Base-by-base conservation (phyloP, 148 eudicot species). In the Rhododendron molle region DNA sequence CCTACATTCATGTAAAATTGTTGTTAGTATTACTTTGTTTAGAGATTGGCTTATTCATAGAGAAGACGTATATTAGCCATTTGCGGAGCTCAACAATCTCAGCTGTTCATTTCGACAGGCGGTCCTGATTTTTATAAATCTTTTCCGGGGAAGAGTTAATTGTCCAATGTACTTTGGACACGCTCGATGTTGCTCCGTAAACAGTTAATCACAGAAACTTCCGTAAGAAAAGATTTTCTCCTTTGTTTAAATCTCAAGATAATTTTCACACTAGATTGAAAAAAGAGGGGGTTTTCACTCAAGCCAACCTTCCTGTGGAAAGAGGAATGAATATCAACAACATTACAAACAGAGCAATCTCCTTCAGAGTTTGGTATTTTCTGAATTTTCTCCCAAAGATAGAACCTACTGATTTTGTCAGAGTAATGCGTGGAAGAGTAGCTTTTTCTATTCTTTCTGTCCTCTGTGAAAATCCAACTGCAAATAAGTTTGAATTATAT, bases 401-500 rank as follows among this genome's bases (percentile, higher is more conserved):
- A 20, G 62, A 56, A 18, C 0, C 58, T 15, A 52, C 26, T 60
- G 67, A 60, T 60, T 60, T 21, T 60, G 0, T 0, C 13, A 72
- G 18, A 13, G 40, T 32, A 14, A 30, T 32, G 0, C 12, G 3
- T 14, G 67, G 26, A 34, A 32, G 21, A 30, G 28, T 16, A 34
- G 69, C 46, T 5, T 20, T 52, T 38, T 50, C 26, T 40, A 21
- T 23, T 60, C 46, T 80, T 13, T 11, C 54, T 46, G 2, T 74
- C 49, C 74, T 32, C 12, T 50, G 40, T 72, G 46, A 38, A 9
- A 7, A 71, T n/a, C 84, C 56, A 80, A 78, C 60, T 93, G 87
- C 85, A 93, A 86, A 86, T 88, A 94, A 56, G 86, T 83, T 50
- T 94, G 83, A 28, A 93, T 83, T 30, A 94, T 85, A 83, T 90